phyloP scores from a whole-genome alignment of 352 stramenopile genomes.

The Globisporangium canariense region DNA sequence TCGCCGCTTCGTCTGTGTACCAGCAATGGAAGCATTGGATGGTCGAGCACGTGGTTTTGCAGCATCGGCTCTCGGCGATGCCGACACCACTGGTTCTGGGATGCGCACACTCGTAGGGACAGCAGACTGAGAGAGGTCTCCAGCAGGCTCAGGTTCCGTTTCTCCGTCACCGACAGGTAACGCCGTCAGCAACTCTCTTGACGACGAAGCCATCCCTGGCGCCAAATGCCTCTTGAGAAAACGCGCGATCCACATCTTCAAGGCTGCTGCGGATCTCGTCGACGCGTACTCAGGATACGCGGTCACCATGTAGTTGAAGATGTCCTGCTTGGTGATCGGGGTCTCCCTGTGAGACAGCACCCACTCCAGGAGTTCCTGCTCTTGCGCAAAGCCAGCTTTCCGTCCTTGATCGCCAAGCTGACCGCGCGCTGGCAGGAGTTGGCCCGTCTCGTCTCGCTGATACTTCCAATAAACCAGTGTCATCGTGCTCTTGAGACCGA shows the following conservation, averaged over 20 bases:
- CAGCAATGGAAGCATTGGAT: background rate
- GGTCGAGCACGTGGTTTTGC: background rate
- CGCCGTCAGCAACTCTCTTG: constrained; percentile 3
- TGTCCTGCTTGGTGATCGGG: constrained; percentile 56
- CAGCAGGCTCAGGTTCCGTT: constrained; percentile 10
- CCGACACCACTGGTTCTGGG: background rate
- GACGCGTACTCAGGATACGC: constrained; percentile 55
- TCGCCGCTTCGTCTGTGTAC: constrained; percentile 21
- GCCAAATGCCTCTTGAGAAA: constrained; percentile 66
- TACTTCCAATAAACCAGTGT: constrained; percentile 67
- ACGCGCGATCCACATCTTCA: constrained; percentile 61
- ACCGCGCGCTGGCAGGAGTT: constrained; percentile 19
- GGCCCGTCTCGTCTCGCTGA: constrained; percentile 21
- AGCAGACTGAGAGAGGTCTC: constrained; percentile 1
- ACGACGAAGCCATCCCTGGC: constrained; percentile 1
- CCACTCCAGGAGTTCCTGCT: constrained; percentile 55
- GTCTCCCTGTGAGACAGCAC: constrained; percentile 37
- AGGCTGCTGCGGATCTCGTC: constrained; percentile 44
- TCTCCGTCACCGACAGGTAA: constrained; percentile 14
- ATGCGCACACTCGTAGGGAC: background rate
- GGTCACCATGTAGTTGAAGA: constrained; percentile 51
- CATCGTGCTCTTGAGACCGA: constrained; percentile 49
- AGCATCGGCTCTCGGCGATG: background rate
- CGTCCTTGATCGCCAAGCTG: constrained; percentile 9
- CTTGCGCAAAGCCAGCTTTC: constrained; percentile 22